phyloP scores from a whole-genome alignment of 208 protist genomes.

The Blastocrithidia nonstop region DNA sequence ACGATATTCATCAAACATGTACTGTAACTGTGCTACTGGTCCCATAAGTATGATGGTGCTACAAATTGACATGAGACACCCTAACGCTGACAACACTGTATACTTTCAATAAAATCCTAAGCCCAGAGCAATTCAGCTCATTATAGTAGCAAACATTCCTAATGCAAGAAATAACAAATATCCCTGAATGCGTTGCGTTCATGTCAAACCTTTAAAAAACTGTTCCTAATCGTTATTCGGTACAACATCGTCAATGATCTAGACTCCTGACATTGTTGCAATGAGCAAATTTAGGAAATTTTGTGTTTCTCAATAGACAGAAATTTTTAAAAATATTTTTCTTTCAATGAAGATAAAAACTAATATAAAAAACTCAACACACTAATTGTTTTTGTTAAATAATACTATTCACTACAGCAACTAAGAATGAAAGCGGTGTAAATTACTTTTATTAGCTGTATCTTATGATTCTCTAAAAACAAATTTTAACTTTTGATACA shows the following conservation, averaged over 20 bases:
- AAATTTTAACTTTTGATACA: too few relatives aligned
- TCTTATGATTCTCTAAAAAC: too few relatives aligned
- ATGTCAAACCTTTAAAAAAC: constrained; percentile 51
- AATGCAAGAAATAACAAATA: constrained; percentile 69
- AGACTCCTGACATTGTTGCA: constrained; percentile 2
- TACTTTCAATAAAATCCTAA: constrained; percentile 80
- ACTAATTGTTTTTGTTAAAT: too few relatives aligned
- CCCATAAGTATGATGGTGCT: constrained; percentile 81
- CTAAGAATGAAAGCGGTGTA: too few relatives aligned
- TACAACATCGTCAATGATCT: constrained; percentile 3
- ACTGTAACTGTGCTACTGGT: constrained; percentile 53
- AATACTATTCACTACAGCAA: too few relatives aligned
- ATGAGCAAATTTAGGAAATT: too few relatives aligned
- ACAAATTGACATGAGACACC: constrained; percentile 57
- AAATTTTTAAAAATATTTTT: too few relatives aligned
- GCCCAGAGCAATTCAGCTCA: constrained; percentile 70
- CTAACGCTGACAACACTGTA: constrained; percentile 51
- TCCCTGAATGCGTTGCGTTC: constrained; percentile 62
- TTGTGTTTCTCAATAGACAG: too few relatives aligned
- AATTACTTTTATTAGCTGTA: too few relatives aligned
- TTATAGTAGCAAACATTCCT: constrained; percentile 49
- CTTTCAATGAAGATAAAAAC: too few relatives aligned
- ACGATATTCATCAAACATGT: constrained; percentile 85
- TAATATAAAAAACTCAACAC: too few relatives aligned
- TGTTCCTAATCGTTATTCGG: constrained; percentile 35